Base-by-base conservation (phyloP, 768 basidiomycete species). In the Cyclocybe cylindracea region DNA sequence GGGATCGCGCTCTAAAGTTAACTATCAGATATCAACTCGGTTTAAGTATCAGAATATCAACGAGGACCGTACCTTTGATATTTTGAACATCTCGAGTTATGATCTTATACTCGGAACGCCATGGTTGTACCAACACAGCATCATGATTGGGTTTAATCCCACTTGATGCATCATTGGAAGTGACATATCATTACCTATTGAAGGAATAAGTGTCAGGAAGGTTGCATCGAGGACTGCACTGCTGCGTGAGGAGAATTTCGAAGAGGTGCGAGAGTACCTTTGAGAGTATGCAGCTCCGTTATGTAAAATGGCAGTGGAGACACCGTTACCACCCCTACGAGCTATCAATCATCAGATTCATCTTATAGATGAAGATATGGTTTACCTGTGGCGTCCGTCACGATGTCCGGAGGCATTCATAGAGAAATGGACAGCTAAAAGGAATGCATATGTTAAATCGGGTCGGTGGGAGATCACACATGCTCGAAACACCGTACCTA, bases 331-430 rank as follows among this genome's bases (percentile, higher is more conserved):
- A 0, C 75, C 72, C 0, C 36, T 74, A 1, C 14, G 66, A 1
- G 70, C 51, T 0, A 69, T 78, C 4, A 77, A 78, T 54, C 74
- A 78, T 49, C 39, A 45, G 0, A 77, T 78, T 4, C 70, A 66
- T 0, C 50, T 78, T 10, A 74, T 74, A 11, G 70, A 76, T 44
- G 56, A 64, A 7, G 31, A 53, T 0, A 62, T 59, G 41, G 48
- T 44, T 0, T 72, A 74, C 43, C 52, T 48, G 0, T 78, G 70
- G 71, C 54, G 61, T 0, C 59, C 62, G 2, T 63, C 72, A 0
- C 34, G 54, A 7, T 78, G 77, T 46, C 69, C 71, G 0, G 72
- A 76, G 31, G 61, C 66, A 0, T 48, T 74, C 1, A 11, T 50
- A 18, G 11, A 24, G 0, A 66, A 66, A 39, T 69, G 67, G 67